Conservation (phyloP, 495 filamentous ascomycete genomes). For the Trichoderma gamsii region DNA sequence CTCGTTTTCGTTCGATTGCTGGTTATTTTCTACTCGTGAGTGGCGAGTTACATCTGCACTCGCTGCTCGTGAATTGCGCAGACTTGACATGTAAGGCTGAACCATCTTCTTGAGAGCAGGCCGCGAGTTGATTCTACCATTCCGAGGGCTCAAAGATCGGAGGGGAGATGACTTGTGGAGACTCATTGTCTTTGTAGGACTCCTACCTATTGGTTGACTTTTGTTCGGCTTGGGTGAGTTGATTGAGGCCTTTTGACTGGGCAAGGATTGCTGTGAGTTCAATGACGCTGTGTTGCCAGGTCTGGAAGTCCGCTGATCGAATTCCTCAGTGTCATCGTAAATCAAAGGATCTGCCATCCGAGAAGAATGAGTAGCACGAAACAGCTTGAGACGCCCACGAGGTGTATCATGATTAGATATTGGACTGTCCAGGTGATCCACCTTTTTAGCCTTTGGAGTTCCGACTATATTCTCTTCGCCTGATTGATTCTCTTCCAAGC, state of each 20-base stretch:
- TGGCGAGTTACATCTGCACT: neutral
- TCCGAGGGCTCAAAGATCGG: neutral
- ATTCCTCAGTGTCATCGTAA: neutral
- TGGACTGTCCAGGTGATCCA: neutral
- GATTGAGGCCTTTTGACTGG: neutral
- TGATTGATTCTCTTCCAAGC: neutral
- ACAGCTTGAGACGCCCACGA: neutral
- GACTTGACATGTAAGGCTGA: neutral
- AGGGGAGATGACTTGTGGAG: neutral
- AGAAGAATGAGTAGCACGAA: neutral
- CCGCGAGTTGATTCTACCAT: constrained; percentile 6
- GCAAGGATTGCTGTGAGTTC: neutral
- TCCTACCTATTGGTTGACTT: neutral
- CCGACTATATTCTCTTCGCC: neutral
- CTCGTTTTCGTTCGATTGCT: neutral
- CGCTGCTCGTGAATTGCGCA: neutral
- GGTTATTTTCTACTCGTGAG: neutral
- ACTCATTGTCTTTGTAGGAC: neutral
- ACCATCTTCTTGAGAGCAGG: neutral
- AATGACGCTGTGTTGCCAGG: neutral
- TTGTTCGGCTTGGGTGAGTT: neutral
- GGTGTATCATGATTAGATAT: neutral
- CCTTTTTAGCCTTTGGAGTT: neutral
- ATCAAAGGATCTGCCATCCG: neutral
- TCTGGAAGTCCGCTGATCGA: neutral